Percentiles rank a stretch among this genome's conserved stretches.
phyloP scores from a whole-genome alignment of 2,329 filamentous ascomycete species.

The Fusarium marasasianum region DNA sequence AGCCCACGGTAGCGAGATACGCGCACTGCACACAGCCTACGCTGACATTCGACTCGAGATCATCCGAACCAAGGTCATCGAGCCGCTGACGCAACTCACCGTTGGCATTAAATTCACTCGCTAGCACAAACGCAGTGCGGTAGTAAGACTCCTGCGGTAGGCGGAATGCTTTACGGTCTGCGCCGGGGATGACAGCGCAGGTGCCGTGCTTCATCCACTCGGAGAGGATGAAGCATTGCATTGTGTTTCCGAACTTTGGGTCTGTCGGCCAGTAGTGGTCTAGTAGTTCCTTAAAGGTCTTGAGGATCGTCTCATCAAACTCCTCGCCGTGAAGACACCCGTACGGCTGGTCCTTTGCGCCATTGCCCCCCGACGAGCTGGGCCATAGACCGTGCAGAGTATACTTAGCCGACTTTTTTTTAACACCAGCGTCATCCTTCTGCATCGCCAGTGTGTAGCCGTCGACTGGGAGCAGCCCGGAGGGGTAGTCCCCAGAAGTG shows the following conservation, averaged over 20 bases:
- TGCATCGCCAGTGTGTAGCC: neutral
- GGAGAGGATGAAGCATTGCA: neutral
- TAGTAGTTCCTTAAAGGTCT: neutral
- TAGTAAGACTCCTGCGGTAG: neutral
- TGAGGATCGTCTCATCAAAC: neutral
- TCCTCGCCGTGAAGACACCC: neutral
- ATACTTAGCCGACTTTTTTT: rapidly evolving
- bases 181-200: neutral
- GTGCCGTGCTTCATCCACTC: constrained; percentile 10
- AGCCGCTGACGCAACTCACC: neutral
- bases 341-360: neutral
- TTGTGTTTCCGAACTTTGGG: neutral
- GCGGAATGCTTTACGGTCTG: neutral
- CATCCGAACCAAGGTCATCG: neutral
- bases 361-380: neutral
- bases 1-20: neutral
- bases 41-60: neutral
- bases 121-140: neutral
- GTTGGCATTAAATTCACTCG: neutral
- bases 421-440: neutral
- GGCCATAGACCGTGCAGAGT: neutral
- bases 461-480: neutral
- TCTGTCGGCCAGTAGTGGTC: neutral
- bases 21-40: neutral
- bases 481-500: neutral